Evolutionary conservation across 2,329 filamentous ascomycete genomes (phyloP).

Genomic region (Aspergillus novofumigatus): DNA sequence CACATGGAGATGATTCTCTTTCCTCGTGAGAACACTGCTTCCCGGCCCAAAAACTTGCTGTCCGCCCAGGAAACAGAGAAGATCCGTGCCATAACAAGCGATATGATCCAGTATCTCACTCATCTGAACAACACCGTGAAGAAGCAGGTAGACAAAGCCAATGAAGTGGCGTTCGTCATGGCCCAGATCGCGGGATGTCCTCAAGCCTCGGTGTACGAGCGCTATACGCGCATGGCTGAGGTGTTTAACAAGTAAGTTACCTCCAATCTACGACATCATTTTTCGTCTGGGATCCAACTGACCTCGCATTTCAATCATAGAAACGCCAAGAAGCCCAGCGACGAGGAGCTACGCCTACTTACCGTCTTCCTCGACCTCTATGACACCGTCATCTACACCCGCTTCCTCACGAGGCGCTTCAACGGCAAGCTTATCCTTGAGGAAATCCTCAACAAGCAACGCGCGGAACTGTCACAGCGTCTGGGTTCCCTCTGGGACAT

Average conservation of each 20-base stretch:
- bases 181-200: neutral
- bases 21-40: conserved; percentile 1
- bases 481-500: conserved; percentile 18
- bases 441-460: conserved; percentile 3
- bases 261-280: neutral
- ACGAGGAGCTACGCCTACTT: conserved; percentile 19
- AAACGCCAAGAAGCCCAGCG: conserved; percentile 16
- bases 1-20: conserved; percentile 22
- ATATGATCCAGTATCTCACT: conserved; percentile 13
- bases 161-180: conserved; percentile 9
- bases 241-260: conserved; percentile 18
- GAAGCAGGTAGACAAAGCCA: conserved; percentile 7
- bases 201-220: neutral
- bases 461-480: conserved; percentile 9
- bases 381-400: conserved; percentile 22
- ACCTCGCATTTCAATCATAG: conserved; percentile 5
- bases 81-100: conserved; percentile 5
- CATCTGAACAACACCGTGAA: conserved; percentile 13
- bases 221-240: neutral
- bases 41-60: conserved; percentile 4
- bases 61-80: conserved; percentile 7
- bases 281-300: neutral
- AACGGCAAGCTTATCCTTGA: conserved; percentile 15
- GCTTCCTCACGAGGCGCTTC: conserved; percentile 16
- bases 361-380: conserved; percentile 21